A percentile compares a stretch with the other conserved stretches of the same genome.
Evolutionary conservation across 306 rosid genomes (phyloP).

Genomic region (Acacia confusa): DNA sequence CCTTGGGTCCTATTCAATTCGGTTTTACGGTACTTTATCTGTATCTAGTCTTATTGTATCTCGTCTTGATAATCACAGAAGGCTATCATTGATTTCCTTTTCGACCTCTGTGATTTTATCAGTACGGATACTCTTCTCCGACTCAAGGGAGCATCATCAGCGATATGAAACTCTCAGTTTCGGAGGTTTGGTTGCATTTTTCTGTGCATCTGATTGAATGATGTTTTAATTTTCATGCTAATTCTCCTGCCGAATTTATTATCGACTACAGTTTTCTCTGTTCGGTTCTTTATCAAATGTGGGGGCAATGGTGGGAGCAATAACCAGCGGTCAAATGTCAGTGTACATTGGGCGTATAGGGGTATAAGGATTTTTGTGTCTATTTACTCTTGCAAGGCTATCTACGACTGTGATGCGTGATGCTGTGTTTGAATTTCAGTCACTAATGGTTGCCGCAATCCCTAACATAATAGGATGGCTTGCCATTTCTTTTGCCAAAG

Average conservation of each 20-base stretch:
- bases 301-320: conserved; percentile 90
- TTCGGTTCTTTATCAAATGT: conserved; percentile 77
- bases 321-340: conserved; percentile 76
- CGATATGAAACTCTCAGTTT: conserved; percentile 65
- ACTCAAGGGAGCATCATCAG: conserved; percentile 60
- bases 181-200: conserved; percentile 54
- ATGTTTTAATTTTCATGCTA: background rate
- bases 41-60: background rate
- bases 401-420: background rate
- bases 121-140: conserved; percentile 88
- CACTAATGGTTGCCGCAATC: conserved; percentile 70
- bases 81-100: background rate
- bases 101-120: background rate
- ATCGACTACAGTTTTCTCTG: conserved; percentile 55
- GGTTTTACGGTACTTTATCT: conserved; percentile 61
- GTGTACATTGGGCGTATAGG: conserved; percentile 81
- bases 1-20: conserved; percentile 85
- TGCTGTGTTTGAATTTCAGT: conserved; percentile 49
- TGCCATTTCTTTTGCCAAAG: conserved; percentile 71
- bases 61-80: background rate
- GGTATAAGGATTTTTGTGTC: conserved; percentile 41
- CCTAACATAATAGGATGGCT: conserved; percentile 83
- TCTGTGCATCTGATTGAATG: background rate
- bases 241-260: conserved; percentile 5
- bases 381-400: background rate